A percentile compares a stretch with the other conserved stretches of the same genome.
These are phyloP conservation scores for Nemophila menziesii DNA, from an alignment of 257 asterid genomes.

Conservation along the genomic window DNA sequence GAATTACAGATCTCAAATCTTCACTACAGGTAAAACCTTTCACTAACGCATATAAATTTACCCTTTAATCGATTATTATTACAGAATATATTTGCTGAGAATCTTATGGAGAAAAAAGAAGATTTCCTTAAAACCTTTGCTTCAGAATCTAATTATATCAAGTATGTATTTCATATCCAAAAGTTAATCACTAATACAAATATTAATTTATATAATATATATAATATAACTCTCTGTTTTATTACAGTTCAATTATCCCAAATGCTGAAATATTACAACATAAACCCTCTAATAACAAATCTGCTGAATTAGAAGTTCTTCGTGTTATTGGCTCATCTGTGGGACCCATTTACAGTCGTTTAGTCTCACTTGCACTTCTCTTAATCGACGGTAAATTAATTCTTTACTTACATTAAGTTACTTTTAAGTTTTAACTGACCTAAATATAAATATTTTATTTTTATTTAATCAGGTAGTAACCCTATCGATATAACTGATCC, in stretches of 20 bases:
- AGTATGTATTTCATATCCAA: slow-evolving; percentile 28
- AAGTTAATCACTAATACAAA: neutral
- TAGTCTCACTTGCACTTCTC: slow-evolving; percentile 69
- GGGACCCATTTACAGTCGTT: slow-evolving; percentile 49
- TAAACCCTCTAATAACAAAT: slow-evolving; percentile 25
- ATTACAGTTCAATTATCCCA: slow-evolving; percentile 51
- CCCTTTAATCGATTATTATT: slow-evolving; percentile 1
- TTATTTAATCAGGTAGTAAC: slow-evolving; percentile 85
- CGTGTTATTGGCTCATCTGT: slow-evolving; percentile 41
- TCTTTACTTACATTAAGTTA: slow-evolving; percentile 1
- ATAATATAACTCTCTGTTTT: neutral
- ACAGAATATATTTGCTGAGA: slow-evolving; percentile 83
- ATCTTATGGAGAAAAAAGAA: slow-evolving; percentile 66
- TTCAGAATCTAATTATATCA: slow-evolving; percentile 44
- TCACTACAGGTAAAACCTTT: slow-evolving; percentile 58
- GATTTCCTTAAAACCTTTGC: slow-evolving; percentile 76
- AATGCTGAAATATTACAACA: slow-evolving; percentile 37
- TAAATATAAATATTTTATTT: slow-evolving; percentile 1
- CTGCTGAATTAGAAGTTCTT: slow-evolving; percentile 41
- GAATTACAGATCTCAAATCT: slow-evolving; percentile 74
- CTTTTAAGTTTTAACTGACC: slow-evolving; percentile 1
- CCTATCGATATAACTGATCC: slow-evolving; percentile 92
- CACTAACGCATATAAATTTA: neutral
- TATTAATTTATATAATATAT: no score
- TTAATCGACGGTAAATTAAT: slow-evolving; percentile 42